Evolutionary conservation across 108 stramenopile genomes (phyloP), one percentile per base, ranked within the genome.

Genomic region (Cyclotella cryptica): DNA sequence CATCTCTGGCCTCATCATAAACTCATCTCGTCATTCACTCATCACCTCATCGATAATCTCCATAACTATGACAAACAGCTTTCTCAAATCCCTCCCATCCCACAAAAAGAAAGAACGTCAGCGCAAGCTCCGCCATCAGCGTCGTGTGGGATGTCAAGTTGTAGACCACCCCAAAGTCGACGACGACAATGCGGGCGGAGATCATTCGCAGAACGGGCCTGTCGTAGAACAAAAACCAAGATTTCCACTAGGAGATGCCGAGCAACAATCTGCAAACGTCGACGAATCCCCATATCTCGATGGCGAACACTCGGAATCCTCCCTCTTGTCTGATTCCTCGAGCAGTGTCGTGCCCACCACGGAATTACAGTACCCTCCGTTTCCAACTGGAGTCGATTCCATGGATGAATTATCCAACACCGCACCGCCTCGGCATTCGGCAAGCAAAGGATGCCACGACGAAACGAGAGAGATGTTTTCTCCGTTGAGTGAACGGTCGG

Each of bases 41-140:
- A 35, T 6, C 35, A 35, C 35, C 35, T 5, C 35, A 2, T 5
- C 35, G 35, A 35, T 6, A 35, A 35, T 5, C 19, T 1, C 55
- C n/a, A 57, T 30, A 40, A 62, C 61, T 22, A 65, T 65, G 64
- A 18, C 40, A 5, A 72, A 39, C 58, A 77, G 77, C 61, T 77
- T 77, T 45, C 42, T 77, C n/a, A 69, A 77, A 70, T 80, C 79
- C 24, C 79, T 80, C 27, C 79, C 79, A 21, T 80, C 79, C 11
- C 79, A 73, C 51, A 67, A 72, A 62, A 80, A 69, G 55, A 80
- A 66, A 59, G 68, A 77, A 46, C 60, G 57, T 17, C 59, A 60
- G 47, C 72, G 79, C 26, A 80, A 69, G 51, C 21, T 40, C 13
- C 79, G 79, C 8, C 59, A 54, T 14, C 54, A 58, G 57, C 42